Evolutionary conservation across 306 rosid genomes (phyloP), one percentile per base, ranked within the genome.

Genomic region (Sechiopsis laciniata): DNA sequence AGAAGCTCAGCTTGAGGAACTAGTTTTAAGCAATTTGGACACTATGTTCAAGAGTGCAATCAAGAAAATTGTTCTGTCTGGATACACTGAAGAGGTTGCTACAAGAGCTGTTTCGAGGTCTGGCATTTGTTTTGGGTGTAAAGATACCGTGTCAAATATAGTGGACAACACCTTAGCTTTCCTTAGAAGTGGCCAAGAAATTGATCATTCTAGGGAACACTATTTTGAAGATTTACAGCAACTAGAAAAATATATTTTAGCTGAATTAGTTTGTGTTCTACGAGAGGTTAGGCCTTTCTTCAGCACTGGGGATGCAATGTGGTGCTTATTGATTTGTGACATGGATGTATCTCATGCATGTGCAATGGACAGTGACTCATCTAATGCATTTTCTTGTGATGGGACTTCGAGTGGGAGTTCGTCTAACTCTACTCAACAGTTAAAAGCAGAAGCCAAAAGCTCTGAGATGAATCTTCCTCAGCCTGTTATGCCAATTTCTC

Each of bases 301-400:
- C 79, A 94, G 95, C 85, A 75, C 82, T 19, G 97, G 97, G 21
- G 98, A 94, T 85, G 97, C 98, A 78, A 84, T 94, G 98, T 89
- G 98, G 98, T 85, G 88, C 79, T 82, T 94, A 82, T 81, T 94
- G 73, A 82, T 90, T 8, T 85, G 89, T 81, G 98, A 94, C 80
- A 87, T 90, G 98, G 86, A 85, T 60, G 87, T 90, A 37, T 86
- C 96, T 62, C 90, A 86, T 80, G 98, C 98, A 57, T 90, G 98
- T 79, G 92, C 95, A 66, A 81, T 88, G 91, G 89, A 86, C 3
- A 78, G 83, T 29, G 91, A 87, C 73, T 83, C 87, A 50, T 80
- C 77, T 63, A 77, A 78, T 67, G 75, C 78, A 80, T 76, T 82
- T 72, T 60, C 76, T n/a, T 69, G 76, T 77, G 89, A 81, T 78